A percentile compares a stretch with the other conserved stretches of the same genome.
Evolutionary conservation across 2,329 filamentous ascomycete species (phyloP).

Genomic region (Alternaria sp.): DNA sequence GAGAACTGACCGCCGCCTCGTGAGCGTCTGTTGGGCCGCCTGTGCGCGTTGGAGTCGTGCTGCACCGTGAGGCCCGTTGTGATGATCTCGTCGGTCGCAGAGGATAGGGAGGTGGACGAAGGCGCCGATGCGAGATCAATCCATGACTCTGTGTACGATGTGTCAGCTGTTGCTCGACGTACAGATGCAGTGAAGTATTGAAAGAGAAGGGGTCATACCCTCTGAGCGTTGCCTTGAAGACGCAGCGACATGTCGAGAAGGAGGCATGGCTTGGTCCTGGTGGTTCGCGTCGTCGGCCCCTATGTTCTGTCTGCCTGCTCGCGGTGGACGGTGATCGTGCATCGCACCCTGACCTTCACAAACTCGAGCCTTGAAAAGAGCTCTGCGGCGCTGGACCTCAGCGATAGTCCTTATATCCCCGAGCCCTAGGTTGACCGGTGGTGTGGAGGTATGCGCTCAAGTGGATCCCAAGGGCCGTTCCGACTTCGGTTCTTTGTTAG

Average conservation of each 20-base stretch:
- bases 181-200: background rate
- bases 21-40: constrained; percentile 61
- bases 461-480: constrained; percentile 34
- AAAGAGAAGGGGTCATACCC: constrained; percentile 21
- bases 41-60: constrained; percentile 65
- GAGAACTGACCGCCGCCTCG: constrained; percentile 38
- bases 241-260: constrained; percentile 22
- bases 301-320: constrained; percentile 28
- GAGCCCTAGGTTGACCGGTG: constrained; percentile 17
- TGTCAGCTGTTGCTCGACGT: constrained; percentile 18
- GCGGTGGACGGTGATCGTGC: constrained; percentile 36
- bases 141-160: constrained; percentile 79
- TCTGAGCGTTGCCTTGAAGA: constrained; percentile 38
- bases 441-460: constrained; percentile 35
- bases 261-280: constrained; percentile 29
- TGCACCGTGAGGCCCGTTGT: constrained; percentile 85
- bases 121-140: constrained; percentile 92
- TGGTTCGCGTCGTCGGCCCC: constrained; percentile 21
- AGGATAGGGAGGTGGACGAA: constrained; percentile 91
- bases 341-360: constrained; percentile 18
- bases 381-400: background rate
- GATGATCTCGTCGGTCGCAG: constrained; percentile 83
- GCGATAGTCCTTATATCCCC: constrained; percentile 4
- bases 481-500: constrained; percentile 41
- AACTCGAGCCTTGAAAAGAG: background rate